Evolutionary conservation across 148 eudicot genomes (phyloP).

Genomic region (Agrostemma githago): DNA sequence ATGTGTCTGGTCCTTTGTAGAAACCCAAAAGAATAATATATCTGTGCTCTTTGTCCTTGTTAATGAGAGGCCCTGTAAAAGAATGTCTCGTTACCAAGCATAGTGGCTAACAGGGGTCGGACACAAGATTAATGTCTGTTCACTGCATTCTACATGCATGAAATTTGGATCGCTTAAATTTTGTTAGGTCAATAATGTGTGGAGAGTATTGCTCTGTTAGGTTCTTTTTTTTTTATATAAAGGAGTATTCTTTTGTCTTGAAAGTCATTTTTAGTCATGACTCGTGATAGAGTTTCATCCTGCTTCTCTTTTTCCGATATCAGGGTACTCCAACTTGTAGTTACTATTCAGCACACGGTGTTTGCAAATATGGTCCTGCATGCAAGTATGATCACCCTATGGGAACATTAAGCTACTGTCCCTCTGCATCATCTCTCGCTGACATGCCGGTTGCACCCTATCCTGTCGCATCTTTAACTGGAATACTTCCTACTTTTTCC

Average conservation of each 20-base stretch:
- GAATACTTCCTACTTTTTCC: constrained; percentile 76
- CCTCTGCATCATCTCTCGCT: constrained; percentile 88
- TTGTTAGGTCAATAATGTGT: too few species aligned
- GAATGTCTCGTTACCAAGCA: too few species aligned
- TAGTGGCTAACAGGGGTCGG: too few species aligned
- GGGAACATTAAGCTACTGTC: constrained; percentile 76
- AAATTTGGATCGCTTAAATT: too few species aligned
- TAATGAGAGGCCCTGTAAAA: too few species aligned
- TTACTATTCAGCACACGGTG: constrained; percentile 60
- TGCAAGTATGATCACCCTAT: constrained; percentile 46
- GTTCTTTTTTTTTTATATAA: too few species aligned
- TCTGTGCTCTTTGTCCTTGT: too few species aligned
- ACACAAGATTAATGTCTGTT: too few species aligned
- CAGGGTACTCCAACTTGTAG: constrained; percentile 86
- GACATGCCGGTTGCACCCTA: constrained; percentile 98
- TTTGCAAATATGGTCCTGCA: constrained; percentile 43
- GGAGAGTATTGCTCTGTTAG: too few species aligned
- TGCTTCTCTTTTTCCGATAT: constrained; percentile 10
- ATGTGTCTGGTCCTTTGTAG: too few species aligned
- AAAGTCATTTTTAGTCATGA: neutral
- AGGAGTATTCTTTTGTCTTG: neutral
- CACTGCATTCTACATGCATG: too few species aligned
- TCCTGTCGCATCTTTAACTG: constrained; percentile 67
- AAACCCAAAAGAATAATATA: too few species aligned
- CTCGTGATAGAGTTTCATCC: neutral